Evolutionary conservation across 2,329 filamentous ascomycete genomes (phyloP), one percentile per base, ranked within the genome.

Genomic region (Fusarium tanahbumbuense): DNA sequence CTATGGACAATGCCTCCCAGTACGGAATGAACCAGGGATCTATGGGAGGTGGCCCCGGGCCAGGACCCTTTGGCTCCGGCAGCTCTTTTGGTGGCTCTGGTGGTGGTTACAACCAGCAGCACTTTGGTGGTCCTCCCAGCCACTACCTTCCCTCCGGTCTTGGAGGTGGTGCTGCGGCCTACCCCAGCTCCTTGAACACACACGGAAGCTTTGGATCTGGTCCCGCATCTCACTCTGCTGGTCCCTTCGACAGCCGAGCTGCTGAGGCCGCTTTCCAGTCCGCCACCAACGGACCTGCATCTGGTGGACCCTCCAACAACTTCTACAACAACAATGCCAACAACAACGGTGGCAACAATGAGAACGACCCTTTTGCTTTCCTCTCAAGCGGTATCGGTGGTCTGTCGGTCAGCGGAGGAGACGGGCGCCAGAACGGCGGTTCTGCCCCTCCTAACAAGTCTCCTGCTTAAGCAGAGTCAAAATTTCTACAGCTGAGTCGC

Each of bases 201-300:
- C 92, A 94, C 73, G 78, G 78, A 75, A 78, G 78, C 75, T 97
- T 91, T 69, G 90, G 90, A 62, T 91, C 92, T 45, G 90, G 90
- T 58, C 92, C 91, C 41, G 89, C 91, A 55, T 91, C 93, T 73
- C 93, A 96, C 81, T 92, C 92, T 25, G 92, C 92, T 44, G 92
- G 93, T 15, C 92, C 92, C 8, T 98, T 99, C 77, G 94, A 97
- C 78, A 97, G 94, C 84, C 93, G 94, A 68, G 92, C 93, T 68
- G 93, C 95, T 18, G 95, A 98, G 83, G 94, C 94, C 65, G 95
- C 96, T 27, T 99, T 99, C 85, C 93, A 93, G 78, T 93, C 92
- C 42, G 94, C 93, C 41, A 91, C 91, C 74, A 95, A 96, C 73
- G 93, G 92, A 59, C 91, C 91, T 22, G 90, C 91, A 18, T 93